Percentiles rank a stretch among this genome's conserved stretches.
phyloP scores from a whole-genome alignment of 345 rosid genomes.

The Physaria fendleri region DNA sequence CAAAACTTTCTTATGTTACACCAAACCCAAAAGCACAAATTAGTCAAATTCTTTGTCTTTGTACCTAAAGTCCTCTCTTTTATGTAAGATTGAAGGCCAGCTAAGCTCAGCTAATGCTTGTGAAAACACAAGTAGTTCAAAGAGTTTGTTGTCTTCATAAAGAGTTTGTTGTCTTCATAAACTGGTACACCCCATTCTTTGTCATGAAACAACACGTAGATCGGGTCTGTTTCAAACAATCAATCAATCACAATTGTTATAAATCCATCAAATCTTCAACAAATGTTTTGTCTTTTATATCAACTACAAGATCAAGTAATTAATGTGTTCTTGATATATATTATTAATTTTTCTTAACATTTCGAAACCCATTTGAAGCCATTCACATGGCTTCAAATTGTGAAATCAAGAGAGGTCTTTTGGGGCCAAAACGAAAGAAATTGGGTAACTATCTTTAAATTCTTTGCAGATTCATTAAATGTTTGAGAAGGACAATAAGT shows the following conservation, averaged over 20 bases:
- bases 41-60: neutral
- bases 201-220: constrained; percentile 67
- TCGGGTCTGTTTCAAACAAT: constrained; percentile 60
- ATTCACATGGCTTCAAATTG: constrained; percentile 11
- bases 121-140: constrained; percentile 84
- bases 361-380: neutral
- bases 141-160: constrained; percentile 65
- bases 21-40: neutral
- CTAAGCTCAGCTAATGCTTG: constrained; percentile 91
- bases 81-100: constrained; percentile 73
- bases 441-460: neutral
- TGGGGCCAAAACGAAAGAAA: neutral
- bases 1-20: neutral
- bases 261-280: neutral
- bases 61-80: constrained; percentile 67
- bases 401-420: constrained; percentile 11
- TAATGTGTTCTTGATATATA: constrained; percentile 19
- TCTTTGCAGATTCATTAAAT: constrained; percentile 14
- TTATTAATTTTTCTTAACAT: neutral
- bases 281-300: neutral
- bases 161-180: constrained; percentile 65
- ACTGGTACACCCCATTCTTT: constrained; percentile 84
- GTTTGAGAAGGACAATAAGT: constrained; percentile 18
- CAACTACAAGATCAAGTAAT: constrained; percentile 14
- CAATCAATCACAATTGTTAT: constrained; percentile 3